Percentiles rank a stretch among this genome's conserved stretches.
phyloP scores from a whole-genome alignment of 2,329 filamentous ascomycete genomes.

The Acrocalymma vagum region DNA sequence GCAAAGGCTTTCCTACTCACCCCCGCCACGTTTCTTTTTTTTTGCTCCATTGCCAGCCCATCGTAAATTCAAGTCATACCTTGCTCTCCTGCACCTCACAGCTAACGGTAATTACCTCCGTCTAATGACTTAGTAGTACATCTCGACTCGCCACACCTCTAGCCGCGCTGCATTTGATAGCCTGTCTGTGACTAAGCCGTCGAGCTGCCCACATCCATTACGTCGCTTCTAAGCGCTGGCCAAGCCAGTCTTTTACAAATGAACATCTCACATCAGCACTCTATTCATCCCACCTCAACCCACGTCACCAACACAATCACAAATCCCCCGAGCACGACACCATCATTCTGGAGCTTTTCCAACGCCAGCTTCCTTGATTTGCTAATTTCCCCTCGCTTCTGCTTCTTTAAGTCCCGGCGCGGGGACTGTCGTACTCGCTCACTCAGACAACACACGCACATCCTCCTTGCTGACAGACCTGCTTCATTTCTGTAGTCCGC shows the following conservation, averaged over 20 bases:
- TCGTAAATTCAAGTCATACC: background rate
- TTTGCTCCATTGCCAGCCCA: constrained; percentile 6
- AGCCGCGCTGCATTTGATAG: constrained; percentile 4
- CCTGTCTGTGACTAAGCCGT: constrained; percentile 10
- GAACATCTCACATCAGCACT: constrained; percentile 17
- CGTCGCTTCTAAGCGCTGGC: constrained; percentile 25
- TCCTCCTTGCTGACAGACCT: background rate
- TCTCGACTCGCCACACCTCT: constrained; percentile 1
- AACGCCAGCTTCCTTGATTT: background rate
- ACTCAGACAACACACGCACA: constrained; percentile 5
- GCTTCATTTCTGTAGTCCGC: constrained; percentile 2
- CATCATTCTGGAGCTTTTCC: constrained; percentile 1
- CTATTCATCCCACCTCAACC: constrained; percentile 6
- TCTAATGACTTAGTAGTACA: constrained; percentile 14
- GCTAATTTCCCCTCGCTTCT: background rate
- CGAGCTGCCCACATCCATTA: constrained; percentile 3
- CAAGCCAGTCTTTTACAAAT: constrained; percentile 13
- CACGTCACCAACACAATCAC: background rate
- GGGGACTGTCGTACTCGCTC: no score
- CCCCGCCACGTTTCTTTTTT: no score
- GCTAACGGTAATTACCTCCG: background rate
- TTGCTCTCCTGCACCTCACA: background rate
- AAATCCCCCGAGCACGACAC: constrained; percentile 6
- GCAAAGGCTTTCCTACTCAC: no score
- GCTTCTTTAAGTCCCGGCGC: background rate